Evolutionary conservation across 2,329 filamentous ascomycete species (phyloP), one percentile per base, ranked within the genome.

Genomic region (Berkeleyomyces basicola): DNA sequence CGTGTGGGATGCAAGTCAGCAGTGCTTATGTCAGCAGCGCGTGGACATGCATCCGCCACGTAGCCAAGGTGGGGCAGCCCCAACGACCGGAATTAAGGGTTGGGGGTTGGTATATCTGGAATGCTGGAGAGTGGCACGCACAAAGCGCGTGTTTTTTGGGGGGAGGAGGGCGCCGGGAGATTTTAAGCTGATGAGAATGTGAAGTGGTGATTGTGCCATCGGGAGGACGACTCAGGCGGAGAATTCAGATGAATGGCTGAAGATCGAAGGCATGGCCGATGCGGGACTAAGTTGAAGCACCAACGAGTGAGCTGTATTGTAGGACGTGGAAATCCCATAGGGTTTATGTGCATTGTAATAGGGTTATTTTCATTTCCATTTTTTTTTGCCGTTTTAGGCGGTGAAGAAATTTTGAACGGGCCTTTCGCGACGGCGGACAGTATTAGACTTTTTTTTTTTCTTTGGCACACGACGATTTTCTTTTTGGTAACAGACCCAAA

Each of bases 361-460:
- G 37, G 16, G 7, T 36, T 44, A 4, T 14, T 43, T 59, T 59
- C 3, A 33, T 31, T 57, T 39, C 37, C 36, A 44, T 40, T 43
- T 49, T 61, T 59, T 62, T 64, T 42, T 64, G 62, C 62, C 62
- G 4, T 40, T 9, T 23, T 57, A 51, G 57, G 62, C 62, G 62
- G 62, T 64, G 62, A 61, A 64, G 9, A 61, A 61, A 57, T 59
- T 59, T 58, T 64, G 59, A 59, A 44, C 14, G 44, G 23, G 23
- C 23, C 23, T 23, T 61, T 57, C 55, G 63, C 63, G 63, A 61
- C 60, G 47, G 39, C 14, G 58, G 39, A 43, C 16, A 23, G 23
- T 23, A 23, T 31, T 59, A 33, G 42, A 44, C 57, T 59, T 59
- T 59, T 14, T 43, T 44, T 2, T 31, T 36, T 33, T 51, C 31